Evolutionary conservation across 371 early-diverging fungal species (phyloP), one percentile per base, ranked within the genome.

Genomic region (Zychaea mexicana): DNA sequence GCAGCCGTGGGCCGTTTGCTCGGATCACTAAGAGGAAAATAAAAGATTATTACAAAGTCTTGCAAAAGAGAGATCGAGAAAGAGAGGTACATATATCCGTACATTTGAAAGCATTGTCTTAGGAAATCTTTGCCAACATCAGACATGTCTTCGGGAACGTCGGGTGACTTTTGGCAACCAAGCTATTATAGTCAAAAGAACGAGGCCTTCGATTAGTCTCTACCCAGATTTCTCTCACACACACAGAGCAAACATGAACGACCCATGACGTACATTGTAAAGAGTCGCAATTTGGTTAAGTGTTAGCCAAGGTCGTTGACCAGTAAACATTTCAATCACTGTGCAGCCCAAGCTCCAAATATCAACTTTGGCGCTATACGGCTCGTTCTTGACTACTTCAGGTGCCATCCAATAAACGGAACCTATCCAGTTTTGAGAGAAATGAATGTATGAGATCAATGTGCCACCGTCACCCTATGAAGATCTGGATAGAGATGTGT

Each of bases 241-340:
- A n/a, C 45, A 21, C 8, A 54, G 15, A n/a, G 42, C 4, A 12
- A 15, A 42, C n/a, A 42, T 17, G n/a, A 42, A 3, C 13, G n/a
- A 60, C 0, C 27, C 21, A 57, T 28, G 12, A 19, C 52, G 56
- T 70, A 75, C 72, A 47, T 67, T 67, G 75, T 92, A 95, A 61
- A 96, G 83, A 2, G 96, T 94, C 68, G 95, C 93, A 74, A 94
- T 85, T 66, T 94, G 93, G 58, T 89, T 88, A 31, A 92, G 79
- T 17, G 90, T 80, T 30, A 90, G 85, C 92, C 96, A 98, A 9
- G 98, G 98, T 69, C 95, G 95, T 13, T 85, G 76, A 4, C 94
- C 95, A 0, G 97, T 96, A 64, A 95, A 86, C 98, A 98, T 98
- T 81, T 98, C 98, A 21, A 96, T 85, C 0, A 95, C 90, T 31